Evolutionary conservation across 352 stramenopile species (phyloP), one percentile per base, ranked within the genome.

Genomic region (Phytophthora pini): DNA sequence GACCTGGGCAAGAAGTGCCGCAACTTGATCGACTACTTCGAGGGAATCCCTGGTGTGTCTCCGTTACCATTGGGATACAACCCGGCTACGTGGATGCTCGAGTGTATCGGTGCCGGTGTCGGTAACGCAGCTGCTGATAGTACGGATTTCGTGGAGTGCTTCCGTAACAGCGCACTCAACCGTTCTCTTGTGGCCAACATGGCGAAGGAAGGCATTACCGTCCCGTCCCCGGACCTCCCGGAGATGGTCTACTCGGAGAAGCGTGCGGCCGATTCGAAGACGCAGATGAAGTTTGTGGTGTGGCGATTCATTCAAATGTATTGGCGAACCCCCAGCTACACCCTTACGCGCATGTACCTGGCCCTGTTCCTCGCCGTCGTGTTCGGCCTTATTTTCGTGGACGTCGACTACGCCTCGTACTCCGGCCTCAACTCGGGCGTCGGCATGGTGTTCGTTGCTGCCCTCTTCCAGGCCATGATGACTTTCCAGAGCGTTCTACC

Each of bases 401-500:
- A 72, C 26, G 41, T 56, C 6, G 29, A 72, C n/a, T 81, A 79
- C 46, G 55, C 48, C 0, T 78, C 74, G 6, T 82, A 76, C 60
- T 57, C 54, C 12, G 68, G 68, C 3, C 32, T 79, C 13, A 80
- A 79, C 44, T 66, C 58, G 12, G 77, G 75, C 12, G 62, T 96
- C 13, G 81, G 84, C 13, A 82, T 75, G 67, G 85, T 76, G 50
- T 58, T 66, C 22, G 51, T 90, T 1, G 80, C 93, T 45, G 76
- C 82, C 6, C 64, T 95, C 10, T 76, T 97, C 40, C 72, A 92
- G 8, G 80, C 73, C 12, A 74, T 88, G 27, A 73, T 90, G 3
- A 92, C 73, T 26, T 82, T 95, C 46, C 69, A 93, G 43, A 87
- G 71, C 9, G 78, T 89, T 10, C 41, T 97, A 5, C 76, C 86